Evolutionary conservation across 2,329 filamentous ascomycete species (phyloP).

Genomic region (Fusarium sp.): DNA sequence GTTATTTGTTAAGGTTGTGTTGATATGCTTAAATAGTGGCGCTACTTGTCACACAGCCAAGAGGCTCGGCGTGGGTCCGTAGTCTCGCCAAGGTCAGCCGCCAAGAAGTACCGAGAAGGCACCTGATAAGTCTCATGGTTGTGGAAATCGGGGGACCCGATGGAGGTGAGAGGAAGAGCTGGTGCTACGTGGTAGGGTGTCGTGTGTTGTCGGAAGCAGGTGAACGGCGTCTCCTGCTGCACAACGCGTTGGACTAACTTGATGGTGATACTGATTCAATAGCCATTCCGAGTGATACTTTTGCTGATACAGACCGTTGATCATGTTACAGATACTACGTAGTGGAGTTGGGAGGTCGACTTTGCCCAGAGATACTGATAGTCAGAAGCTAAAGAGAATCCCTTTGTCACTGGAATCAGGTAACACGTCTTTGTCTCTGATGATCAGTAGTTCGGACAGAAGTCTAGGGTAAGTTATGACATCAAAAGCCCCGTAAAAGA

Average conservation of each 20-base stretch:
- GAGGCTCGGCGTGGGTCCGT: slow-evolving; percentile 19
- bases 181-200: not conserved
- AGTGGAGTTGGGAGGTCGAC: too few relatives aligned
- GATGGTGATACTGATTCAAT: not conserved
- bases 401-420: not conserved
- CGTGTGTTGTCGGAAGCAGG: not conserved
- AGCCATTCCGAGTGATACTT: not conserved
- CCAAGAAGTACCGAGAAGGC: slow-evolving; percentile 1
- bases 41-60: slow-evolving; percentile 26
- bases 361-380: not conserved
- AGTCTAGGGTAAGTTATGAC: not conserved
- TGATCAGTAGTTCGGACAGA: not conserved
- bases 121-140: not conserved
- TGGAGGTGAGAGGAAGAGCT: too few relatives aligned
- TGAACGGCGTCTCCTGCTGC: not conserved
- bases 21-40: slow-evolving; percentile 29
- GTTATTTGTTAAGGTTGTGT: slow-evolving; percentile 29
- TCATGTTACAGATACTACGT: not conserved
- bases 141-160: not conserved
- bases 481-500: not conserved
- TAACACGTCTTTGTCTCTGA: not conserved
- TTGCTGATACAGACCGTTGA: not conserved
- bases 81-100: slow-evolving; percentile 2
- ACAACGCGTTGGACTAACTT: not conserved
- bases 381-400: not conserved